Evolutionary conservation across 2,329 filamentous ascomycete species (phyloP).

Genomic region (Colletotrichum magnum): DNA sequence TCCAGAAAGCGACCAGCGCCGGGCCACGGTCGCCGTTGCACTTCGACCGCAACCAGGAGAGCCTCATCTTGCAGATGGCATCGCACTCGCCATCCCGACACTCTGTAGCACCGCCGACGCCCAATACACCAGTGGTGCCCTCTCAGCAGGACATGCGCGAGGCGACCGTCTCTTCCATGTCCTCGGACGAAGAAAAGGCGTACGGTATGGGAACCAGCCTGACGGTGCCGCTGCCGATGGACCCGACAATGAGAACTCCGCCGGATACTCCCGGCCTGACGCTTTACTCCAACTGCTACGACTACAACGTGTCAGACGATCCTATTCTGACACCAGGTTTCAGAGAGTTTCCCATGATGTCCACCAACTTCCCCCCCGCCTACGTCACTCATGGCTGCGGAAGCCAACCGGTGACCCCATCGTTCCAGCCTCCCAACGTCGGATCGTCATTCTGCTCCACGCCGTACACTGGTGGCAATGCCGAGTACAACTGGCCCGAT

Average conservation of each 20-base stretch:
- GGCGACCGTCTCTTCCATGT: conserved; percentile 54
- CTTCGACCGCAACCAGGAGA: conserved; percentile 62
- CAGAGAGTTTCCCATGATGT: conserved; percentile 57
- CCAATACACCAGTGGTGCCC: conserved; percentile 62
- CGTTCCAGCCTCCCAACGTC: conserved; percentile 59
- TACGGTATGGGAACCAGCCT: conserved; percentile 41
- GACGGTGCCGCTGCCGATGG: conserved; percentile 47
- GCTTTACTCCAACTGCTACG: conserved; percentile 54
- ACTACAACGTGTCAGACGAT: conserved; percentile 61
- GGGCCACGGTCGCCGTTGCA: conserved; percentile 60
- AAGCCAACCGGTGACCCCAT: conserved; percentile 65
- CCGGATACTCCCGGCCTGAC: conserved; percentile 66
- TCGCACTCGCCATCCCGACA: conserved; percentile 59
- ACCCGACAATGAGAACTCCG: conserved; percentile 66
- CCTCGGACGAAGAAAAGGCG: conserved; percentile 55
- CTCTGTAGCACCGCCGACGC: conserved; percentile 63
- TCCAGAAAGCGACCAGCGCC: conserved; percentile 54
- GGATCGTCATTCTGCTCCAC: conserved; percentile 57
- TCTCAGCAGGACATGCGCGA: conserved; percentile 56
- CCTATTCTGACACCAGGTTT: conserved; percentile 64
- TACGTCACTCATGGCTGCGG: conserved; percentile 59
- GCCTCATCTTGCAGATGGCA: conserved; percentile 55
- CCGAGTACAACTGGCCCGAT: conserved; percentile 68
- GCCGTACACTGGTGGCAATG: conserved; percentile 51
- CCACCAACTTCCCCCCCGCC: conserved; percentile 57